Base-by-base conservation (phyloP, 2,329 filamentous ascomycete species). In the Cytospora leucostoma region DNA sequence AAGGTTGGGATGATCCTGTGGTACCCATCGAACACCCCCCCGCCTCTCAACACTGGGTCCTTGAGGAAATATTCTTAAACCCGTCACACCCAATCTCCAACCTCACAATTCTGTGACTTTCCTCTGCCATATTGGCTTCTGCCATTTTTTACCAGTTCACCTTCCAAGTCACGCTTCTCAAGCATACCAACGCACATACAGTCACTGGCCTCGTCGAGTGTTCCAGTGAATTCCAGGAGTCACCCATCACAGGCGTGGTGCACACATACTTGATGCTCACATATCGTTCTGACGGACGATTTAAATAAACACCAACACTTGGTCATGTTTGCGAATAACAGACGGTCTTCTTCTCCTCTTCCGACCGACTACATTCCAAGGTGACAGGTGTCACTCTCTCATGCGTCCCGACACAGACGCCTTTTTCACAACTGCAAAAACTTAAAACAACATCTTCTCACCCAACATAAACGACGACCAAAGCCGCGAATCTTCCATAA, bases 321-420 rank as follows among this genome's bases (percentile, higher is more conserved):
- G 78, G 59, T 79, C 77, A 86, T 86, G 84, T 86, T 82, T 75
- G 79, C 80, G 76, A 77, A 78, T 80, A 78, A 78, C 81, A 80
- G 77, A 80, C 77, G 77, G 72, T 77, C 76, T 75, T 79, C 77
- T 75, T 82, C 79, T 76, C 80, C 79, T 80, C 81, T 80, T 79
- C 80, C 81, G 74, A 81, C 81, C 82, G 81, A 84, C 78, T 80
- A 82, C 79, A 84, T 83, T 83, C 81, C 82, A 79, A 83, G 83
- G 83, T 85, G 83, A 85, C 82, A 75, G 77, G 78, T 74, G 73
- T 79, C 76, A 75, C 76, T 75, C 74, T 74, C 76, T 75, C 70
- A 71, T 73, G 78, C 77, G 78, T 76, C 75, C 75, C 79, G 78
- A 79, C 75, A 78, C 74, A 75, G 75, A 77, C 78, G 77, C 79